phyloP scores from a whole-genome alignment of 495 filamentous ascomycete species.

The Delitschia confertaspora region DNA sequence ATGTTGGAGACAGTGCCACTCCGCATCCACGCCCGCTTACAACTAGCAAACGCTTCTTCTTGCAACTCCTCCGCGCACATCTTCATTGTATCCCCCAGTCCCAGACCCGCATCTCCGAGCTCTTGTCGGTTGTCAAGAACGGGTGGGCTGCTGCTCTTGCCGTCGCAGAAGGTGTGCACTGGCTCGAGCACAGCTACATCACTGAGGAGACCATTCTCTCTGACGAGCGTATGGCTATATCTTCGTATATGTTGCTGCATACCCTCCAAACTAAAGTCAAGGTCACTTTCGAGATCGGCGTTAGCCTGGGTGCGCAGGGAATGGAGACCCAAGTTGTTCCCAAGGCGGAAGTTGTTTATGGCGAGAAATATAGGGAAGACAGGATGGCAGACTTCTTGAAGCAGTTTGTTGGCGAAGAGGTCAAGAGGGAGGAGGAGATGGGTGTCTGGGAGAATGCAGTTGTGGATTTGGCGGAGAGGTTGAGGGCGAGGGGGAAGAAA shows the following conservation, averaged over 20 bases:
- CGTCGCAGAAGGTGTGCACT: constrained; percentile 46
- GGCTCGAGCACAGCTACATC: constrained; percentile 45
- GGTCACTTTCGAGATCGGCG: constrained; percentile 44
- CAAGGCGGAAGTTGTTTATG: constrained; percentile 52
- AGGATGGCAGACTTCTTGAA: constrained; percentile 56
- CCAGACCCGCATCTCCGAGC: constrained; percentile 42
- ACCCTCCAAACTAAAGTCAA: constrained; percentile 53
- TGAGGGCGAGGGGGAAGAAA: constrained; percentile 50
- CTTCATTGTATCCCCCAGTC: constrained; percentile 46
- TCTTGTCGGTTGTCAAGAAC: constrained; percentile 46
- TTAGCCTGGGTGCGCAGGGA: constrained; percentile 35
- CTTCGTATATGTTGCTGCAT: constrained; percentile 46
- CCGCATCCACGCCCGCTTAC: constrained; percentile 33
- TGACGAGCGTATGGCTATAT: constrained; percentile 48
- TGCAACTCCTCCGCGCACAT: constrained; percentile 53
- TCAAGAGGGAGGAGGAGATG: constrained; percentile 31
- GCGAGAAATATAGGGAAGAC: constrained; percentile 53
- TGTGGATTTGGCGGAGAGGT: constrained; percentile 45
- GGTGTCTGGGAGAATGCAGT: constrained; percentile 49
- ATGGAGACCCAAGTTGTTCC: constrained; percentile 32
- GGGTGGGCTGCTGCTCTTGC: constrained; percentile 52
- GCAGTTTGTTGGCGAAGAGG: constrained; percentile 38
- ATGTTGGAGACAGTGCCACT: constrained; percentile 37
- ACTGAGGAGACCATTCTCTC: constrained; percentile 46
- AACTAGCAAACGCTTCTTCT: constrained; percentile 60